Conservation (phyloP, 768 basidiomycete genomes). For the Hericium rajendrae region DNA sequence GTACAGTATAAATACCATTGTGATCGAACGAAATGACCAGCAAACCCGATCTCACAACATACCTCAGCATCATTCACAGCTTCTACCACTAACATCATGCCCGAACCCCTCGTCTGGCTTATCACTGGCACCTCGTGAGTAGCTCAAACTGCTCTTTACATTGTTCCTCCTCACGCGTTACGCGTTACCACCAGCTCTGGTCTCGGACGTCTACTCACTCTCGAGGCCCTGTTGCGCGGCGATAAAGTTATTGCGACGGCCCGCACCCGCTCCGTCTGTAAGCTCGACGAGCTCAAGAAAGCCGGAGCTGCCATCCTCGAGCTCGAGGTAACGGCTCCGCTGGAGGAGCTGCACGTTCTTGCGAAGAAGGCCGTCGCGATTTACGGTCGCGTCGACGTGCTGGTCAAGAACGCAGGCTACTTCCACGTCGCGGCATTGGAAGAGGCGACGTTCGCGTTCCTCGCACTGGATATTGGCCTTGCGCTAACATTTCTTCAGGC, state of each 20-base stretch:
- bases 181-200: constrained; percentile 1
- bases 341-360: constrained; percentile 11
- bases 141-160: neutral
- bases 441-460: constrained; percentile 10
- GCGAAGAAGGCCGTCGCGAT: constrained; percentile 15
- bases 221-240: constrained; percentile 10
- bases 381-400: constrained; percentile 14
- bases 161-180: neutral
- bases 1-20: no score
- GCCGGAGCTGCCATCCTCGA: constrained; percentile 18
- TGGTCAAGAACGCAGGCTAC: constrained; percentile 11
- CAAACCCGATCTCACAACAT: neutral
- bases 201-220: constrained; percentile 11
- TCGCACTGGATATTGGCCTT: no score
- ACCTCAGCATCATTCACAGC: neutral
- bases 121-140: constrained; percentile 9
- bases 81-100: neutral
- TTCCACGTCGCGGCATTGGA: constrained; percentile 13
- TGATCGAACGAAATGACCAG: no score
- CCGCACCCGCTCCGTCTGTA: constrained; percentile 3
- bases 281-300: constrained; percentile 23
- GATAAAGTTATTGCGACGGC: constrained; percentile 15
- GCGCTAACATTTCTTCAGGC: constrained; percentile 5
- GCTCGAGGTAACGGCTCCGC: constrained; percentile 18
- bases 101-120: constrained; percentile 2